phyloP scores from a whole-genome alignment of 352 stramenopile genomes.

The Vaucheria bursata region DNA sequence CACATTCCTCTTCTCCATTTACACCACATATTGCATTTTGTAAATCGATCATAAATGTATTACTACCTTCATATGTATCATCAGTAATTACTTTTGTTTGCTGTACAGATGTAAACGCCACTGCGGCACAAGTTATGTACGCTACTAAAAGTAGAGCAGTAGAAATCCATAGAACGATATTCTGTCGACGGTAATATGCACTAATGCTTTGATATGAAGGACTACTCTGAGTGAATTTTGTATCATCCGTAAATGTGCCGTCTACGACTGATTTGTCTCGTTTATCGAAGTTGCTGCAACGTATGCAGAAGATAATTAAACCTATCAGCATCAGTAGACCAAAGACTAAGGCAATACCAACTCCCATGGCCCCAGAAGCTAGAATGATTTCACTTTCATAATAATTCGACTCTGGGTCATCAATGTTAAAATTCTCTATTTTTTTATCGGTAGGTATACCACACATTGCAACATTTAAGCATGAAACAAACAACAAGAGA shows the following conservation, averaged over 20 bases:
- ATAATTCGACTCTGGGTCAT: background rate
- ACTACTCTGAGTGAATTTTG: background rate
- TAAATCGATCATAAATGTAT: constrained; percentile 9
- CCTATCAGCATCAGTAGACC: constrained; percentile 20
- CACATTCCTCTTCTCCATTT: constrained; percentile 11
- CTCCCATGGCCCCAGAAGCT: constrained; percentile 17
- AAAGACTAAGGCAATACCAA: constrained; percentile 25
- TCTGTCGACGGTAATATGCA: background rate
- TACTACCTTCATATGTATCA: background rate
- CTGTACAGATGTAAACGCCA: background rate
- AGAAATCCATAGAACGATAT: background rate
- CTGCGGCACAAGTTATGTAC: background rate
- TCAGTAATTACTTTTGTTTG: background rate
- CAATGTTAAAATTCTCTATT: background rate
- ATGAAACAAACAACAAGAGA: no score
- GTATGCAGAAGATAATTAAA: constrained; percentile 15
- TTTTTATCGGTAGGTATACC: background rate
- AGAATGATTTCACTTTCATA: background rate
- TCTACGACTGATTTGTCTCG: constrained; percentile 26
- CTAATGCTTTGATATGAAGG: background rate
- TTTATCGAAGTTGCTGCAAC: constrained; percentile 23
- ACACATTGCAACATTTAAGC: background rate
- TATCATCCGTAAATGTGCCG: constrained; percentile 8
- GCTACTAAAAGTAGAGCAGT: background rate
- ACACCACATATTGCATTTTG: constrained; percentile 27